A percentile compares a stretch with the other conserved stretches of the same genome.
Evolutionary conservation across 768 basidiomycete species (phyloP).

Genomic region (Panaeolus cyanescens): DNA sequence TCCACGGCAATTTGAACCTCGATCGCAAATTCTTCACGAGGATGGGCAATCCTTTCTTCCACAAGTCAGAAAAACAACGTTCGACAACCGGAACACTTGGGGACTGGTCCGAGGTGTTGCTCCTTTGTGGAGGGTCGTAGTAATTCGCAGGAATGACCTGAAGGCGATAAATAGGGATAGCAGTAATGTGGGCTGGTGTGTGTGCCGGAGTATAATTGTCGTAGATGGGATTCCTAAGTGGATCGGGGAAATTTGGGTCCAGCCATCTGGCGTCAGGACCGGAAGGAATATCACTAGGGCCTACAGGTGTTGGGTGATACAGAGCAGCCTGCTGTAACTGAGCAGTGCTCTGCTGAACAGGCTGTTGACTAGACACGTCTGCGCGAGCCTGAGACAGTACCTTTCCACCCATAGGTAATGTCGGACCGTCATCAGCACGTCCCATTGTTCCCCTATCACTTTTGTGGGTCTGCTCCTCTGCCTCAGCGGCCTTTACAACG

Average conservation of each 20-base stretch:
- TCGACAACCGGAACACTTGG: background rate
- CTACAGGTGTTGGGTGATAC: background rate
- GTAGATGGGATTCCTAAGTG: slow-evolving; percentile 15
- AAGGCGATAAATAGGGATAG: slow-evolving; percentile 28
- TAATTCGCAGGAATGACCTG: slow-evolving; percentile 25
- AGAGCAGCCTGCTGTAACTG: background rate
- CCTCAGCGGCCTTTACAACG: slow-evolving; percentile 25
- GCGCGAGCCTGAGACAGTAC: background rate
- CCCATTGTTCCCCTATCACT: background rate
- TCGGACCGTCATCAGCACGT: background rate
- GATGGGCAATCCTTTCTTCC: slow-evolving; percentile 75
- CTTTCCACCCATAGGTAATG: background rate
- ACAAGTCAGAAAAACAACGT: slow-evolving; percentile 30
- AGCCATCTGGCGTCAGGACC: background rate
- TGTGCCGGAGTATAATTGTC: slow-evolving; percentile 28
- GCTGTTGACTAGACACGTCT: background rate
- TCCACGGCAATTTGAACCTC: slow-evolving; percentile 75
- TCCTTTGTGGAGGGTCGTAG: slow-evolving; percentile 14
- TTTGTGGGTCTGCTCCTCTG: background rate
- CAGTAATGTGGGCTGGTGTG: slow-evolving; percentile 18
- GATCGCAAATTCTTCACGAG: slow-evolving; percentile 69
- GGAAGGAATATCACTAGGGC: background rate
- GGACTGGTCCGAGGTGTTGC: background rate
- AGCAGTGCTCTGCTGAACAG: background rate
- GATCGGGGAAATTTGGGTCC: slow-evolving; percentile 17